Conservation (phyloP, 1,284 basidiomycete genomes). For the Phellopilus nigrolimitatus region DNA sequence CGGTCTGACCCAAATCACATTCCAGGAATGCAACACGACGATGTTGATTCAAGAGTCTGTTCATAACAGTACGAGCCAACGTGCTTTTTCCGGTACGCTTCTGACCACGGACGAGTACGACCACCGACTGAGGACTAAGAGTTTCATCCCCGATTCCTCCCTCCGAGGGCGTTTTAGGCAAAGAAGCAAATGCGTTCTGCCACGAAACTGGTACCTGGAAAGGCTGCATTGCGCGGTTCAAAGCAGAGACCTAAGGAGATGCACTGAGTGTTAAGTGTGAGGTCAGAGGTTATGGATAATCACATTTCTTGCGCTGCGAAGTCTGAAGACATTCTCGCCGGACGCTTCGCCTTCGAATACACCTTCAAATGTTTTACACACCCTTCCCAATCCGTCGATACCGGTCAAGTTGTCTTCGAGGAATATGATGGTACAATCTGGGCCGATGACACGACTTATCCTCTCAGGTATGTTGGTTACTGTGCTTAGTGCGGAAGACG, state of each 20-base stretch:
- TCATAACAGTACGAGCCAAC: slow-evolving; percentile 72
- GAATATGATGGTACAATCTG: slow-evolving; percentile 40
- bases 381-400: slow-evolving; percentile 56
- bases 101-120: slow-evolving; percentile 71
- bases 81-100: slow-evolving; percentile 91
- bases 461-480: slow-evolving; percentile 18
- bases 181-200: slow-evolving; percentile 6
- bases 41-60: slow-evolving; percentile 58
- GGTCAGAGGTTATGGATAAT: background rate
- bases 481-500: slow-evolving; percentile 2
- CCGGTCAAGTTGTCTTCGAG: slow-evolving; percentile 51
- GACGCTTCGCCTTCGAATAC: slow-evolving; percentile 35
- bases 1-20: slow-evolving; percentile 90
- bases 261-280: slow-evolving; percentile 1
- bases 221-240: background rate
- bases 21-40: slow-evolving; percentile 84
- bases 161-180: background rate
- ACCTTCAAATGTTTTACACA: slow-evolving; percentile 58
- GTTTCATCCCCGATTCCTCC: background rate
- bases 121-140: background rate
- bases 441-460: slow-evolving; percentile 21
- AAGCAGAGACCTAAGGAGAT: slow-evolving; percentile 4
- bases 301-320: slow-evolving; percentile 10
- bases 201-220: slow-evolving; percentile 14
- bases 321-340: background rate